phyloP scores from a whole-genome alignment of 768 basidiomycete species.

The Termitomyces sp. region DNA sequence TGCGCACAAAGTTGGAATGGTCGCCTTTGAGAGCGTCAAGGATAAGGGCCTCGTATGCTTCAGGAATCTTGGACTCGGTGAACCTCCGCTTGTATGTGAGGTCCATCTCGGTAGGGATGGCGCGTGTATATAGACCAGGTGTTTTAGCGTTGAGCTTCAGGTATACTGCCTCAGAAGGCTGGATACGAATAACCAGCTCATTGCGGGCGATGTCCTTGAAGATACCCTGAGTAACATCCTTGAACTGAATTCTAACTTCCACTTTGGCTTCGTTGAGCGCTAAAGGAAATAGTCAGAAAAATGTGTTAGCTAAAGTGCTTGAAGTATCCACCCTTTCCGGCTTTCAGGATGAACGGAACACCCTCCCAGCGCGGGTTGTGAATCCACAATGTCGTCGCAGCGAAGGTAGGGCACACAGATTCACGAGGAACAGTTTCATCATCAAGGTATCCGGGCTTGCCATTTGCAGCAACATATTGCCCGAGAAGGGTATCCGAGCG shows the following conservation, averaged over 20 bases:
- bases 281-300: constrained; percentile 22
- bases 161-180: constrained; percentile 94
- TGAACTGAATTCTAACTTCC: constrained; percentile 96
- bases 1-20: constrained; percentile 97
- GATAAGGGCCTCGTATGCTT: constrained; percentile 94
- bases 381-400: constrained; percentile 85
- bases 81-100: constrained; percentile 96
- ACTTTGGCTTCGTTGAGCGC: constrained; percentile 98
- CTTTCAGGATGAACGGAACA: constrained; percentile 97
- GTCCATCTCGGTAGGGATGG: constrained; percentile 96
- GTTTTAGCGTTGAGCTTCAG: constrained; percentile 95
- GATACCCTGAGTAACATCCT: constrained; percentile 94
- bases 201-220: constrained; percentile 96
- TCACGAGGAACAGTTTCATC: constrained; percentile 91
- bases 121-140: constrained; percentile 85
- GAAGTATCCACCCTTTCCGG: constrained; percentile 77
- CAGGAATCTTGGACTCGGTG: constrained; percentile 85
- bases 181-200: constrained; percentile 96
- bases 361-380: constrained; percentile 98
- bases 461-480: constrained; percentile 84
- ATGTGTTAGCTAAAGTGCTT: not conserved
- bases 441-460: constrained; percentile 98
- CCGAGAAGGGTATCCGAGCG: constrained; percentile 81
- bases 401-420: constrained; percentile 92
- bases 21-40: constrained; percentile 96